Conservation (phyloP, 1,139 yeast species). For the Candida mesenterica region DNA sequence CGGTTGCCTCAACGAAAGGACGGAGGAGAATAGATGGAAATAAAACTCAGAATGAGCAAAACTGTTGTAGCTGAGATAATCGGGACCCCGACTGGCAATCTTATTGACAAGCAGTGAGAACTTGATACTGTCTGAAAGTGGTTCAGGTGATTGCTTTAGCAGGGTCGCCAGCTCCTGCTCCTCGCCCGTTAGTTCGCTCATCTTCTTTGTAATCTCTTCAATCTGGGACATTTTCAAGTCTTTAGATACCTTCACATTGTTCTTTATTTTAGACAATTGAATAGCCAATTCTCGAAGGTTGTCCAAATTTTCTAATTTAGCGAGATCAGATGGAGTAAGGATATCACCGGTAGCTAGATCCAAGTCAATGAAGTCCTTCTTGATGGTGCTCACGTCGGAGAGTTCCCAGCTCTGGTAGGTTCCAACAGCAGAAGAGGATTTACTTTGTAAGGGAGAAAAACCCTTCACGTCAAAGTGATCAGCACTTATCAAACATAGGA, state of each 20-base stretch:
- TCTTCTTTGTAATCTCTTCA: slow-evolving; percentile 7
- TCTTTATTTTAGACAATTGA: slow-evolving; percentile 25
- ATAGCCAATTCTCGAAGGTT: slow-evolving; percentile 22
- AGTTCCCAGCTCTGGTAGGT: slow-evolving; percentile 1
- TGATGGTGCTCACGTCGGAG: neutral
- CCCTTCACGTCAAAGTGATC: neutral
- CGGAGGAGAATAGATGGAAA: slow-evolving; percentile 57
- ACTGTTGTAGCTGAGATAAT: slow-evolving; percentile 14
- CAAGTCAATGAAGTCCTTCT: neutral
- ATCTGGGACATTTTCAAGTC: too few relatives aligned
- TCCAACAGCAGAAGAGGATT: neutral
- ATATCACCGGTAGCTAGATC: neutral
- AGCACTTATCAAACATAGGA: slow-evolving; percentile 8
- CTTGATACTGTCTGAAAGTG: too few relatives aligned
- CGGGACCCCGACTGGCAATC: slow-evolving; percentile 23
- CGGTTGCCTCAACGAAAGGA: slow-evolving; percentile 76
- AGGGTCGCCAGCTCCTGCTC: too few relatives aligned
- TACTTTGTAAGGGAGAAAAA: neutral
- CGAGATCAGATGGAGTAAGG: slow-evolving; percentile 21
- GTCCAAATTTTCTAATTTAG: slow-evolving; percentile 28
- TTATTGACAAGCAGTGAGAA: slow-evolving; percentile 7
- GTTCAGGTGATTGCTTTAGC: too few relatives aligned
- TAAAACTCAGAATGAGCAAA: slow-evolving; percentile 11
- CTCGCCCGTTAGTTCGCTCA: slow-evolving; percentile 2
- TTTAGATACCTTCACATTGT: slow-evolving; percentile 26